Percentiles rank a stretch among this genome's conserved stretches.
Evolutionary conservation across 305 asterid genomes (phyloP).

Genomic region (Fraxinus nigra): DNA sequence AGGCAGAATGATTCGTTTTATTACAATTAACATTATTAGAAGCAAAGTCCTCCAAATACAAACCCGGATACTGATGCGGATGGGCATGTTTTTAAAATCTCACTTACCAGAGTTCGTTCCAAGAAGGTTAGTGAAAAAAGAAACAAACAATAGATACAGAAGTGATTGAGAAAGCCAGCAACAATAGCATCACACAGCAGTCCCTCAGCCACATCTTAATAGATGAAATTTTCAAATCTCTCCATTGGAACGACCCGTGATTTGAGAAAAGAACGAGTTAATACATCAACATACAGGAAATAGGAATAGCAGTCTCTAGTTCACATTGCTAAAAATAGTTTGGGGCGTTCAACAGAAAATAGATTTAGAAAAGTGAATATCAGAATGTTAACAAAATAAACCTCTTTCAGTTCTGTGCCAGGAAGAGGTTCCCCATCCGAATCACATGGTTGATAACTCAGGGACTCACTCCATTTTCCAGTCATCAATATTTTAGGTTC

Average conservation of each 20-base stretch:
- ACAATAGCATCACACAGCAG: background rate
- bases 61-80: background rate
- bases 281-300: constrained; percentile 11
- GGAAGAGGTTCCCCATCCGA: constrained; percentile 92
- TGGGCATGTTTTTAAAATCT: background rate
- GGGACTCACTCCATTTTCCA: constrained; percentile 85
- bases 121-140: background rate
- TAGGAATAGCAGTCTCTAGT: background rate
- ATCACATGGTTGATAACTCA: constrained; percentile 96
- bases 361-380: constrained; percentile 4
- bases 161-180: background rate
- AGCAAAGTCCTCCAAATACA: background rate
- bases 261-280: constrained; percentile 11
- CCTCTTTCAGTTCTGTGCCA: constrained; percentile 89
- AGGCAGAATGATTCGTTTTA: background rate
- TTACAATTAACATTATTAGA: background rate
- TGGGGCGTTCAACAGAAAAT: background rate
- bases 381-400: constrained; percentile 21
- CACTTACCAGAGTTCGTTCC: constrained; percentile 3
- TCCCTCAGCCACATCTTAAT: background rate
- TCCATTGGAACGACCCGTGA: background rate
- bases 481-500: constrained; percentile 98
- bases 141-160: background rate
- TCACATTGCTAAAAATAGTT: constrained; percentile 16
- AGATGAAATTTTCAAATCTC: background rate